Conservation (phyloP, 2,329 filamentous ascomycete genomes). For the Fusarium illudens region DNA sequence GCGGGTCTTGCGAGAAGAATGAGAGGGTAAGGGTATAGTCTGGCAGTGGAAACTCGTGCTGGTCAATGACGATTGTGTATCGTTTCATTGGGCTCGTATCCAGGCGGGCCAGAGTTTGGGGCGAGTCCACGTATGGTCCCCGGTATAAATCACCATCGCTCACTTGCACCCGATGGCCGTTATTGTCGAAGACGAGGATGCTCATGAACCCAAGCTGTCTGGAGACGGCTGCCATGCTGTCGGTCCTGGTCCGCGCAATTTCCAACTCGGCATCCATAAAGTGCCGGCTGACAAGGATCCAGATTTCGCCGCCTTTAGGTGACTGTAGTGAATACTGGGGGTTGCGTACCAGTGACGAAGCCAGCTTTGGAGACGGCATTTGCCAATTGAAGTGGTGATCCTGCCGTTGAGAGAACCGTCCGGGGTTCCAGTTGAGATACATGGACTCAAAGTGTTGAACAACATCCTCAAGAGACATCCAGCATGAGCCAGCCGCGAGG, state of each 20-base stretch:
- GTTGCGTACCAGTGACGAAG: conserved; percentile 68
- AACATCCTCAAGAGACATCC: conserved; percentile 89
- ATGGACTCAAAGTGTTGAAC: conserved; percentile 94
- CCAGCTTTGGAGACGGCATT: conserved; percentile 58
- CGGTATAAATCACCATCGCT: conserved; percentile 76
- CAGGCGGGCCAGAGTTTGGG: conserved; percentile 85
- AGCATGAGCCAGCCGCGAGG: conserved; percentile 76
- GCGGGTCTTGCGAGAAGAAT: conserved; percentile 73
- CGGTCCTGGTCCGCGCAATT: conserved; percentile 57
- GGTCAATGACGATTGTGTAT: conserved; percentile 74
- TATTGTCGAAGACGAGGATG: conserved; percentile 78
- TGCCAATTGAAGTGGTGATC: conserved; percentile 93
- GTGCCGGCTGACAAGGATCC: conserved; percentile 88
- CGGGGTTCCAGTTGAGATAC: conserved; percentile 97
- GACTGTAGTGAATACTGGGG: conserved; percentile 77
- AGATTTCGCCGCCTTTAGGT: conserved; percentile 69
- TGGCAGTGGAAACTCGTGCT: conserved; percentile 77
- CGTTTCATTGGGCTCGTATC: conserved; percentile 48
- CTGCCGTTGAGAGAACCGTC: conserved; percentile 80
- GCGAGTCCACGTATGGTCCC: conserved; percentile 91
- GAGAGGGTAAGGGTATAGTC: conserved; percentile 88
- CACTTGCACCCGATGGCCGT: conserved; percentile 77
- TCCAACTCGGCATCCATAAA: conserved; percentile 75
- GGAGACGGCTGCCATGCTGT: conserved; percentile 55
- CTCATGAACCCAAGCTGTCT: conserved; percentile 82